These are phyloP conservation scores for Aureobasidium mangrovei DNA, from an alignment of 2,329 filamentous ascomycete species.

Conservation along the genomic window DNA sequence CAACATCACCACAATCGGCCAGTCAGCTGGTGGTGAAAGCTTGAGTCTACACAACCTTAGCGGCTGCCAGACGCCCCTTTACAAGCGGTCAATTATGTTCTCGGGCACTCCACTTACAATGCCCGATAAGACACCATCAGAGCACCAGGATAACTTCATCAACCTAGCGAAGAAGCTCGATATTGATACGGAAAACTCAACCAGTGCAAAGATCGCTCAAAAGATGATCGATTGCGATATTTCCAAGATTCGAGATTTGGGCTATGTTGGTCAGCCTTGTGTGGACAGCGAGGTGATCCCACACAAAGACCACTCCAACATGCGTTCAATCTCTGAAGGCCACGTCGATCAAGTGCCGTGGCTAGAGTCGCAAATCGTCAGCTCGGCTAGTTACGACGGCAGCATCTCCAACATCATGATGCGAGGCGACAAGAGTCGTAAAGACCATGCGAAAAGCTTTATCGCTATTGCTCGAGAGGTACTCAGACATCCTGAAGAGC, in stretches of 20 bases:
- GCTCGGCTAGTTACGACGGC: slow-evolving; percentile 23
- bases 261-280: slow-evolving; percentile 16
- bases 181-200: not conserved
- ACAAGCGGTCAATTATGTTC: slow-evolving; percentile 17
- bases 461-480: slow-evolving; percentile 46
- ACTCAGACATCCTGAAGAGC: slow-evolving; percentile 33
- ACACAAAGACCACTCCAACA: slow-evolving; percentile 14
- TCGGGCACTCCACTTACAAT: slow-evolving; percentile 17
- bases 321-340: slow-evolving; percentile 3
- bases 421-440: slow-evolving; percentile 43
- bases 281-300: slow-evolving; percentile 14
- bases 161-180: slow-evolving; percentile 14
- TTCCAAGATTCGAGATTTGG: slow-evolving; percentile 15
- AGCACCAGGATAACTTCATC: slow-evolving; percentile 17
- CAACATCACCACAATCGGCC: slow-evolving; percentile 17
- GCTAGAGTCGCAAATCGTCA: slow-evolving; percentile 15
- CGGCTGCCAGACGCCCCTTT: slow-evolving; percentile 3
- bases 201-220: slow-evolving; percentile 12
- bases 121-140: slow-evolving; percentile 14
- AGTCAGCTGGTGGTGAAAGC: slow-evolving; percentile 18
- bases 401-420: slow-evolving; percentile 24
- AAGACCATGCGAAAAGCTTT: slow-evolving; percentile 48
- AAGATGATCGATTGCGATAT: slow-evolving; percentile 14
- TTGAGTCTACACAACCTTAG: slow-evolving; percentile 15
- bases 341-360: not conserved